Percentiles rank a stretch among this genome's conserved stretches.
Evolutionary conservation across 257 asterid genomes (phyloP).

Genomic region (Jacaranda copaia): DNA sequence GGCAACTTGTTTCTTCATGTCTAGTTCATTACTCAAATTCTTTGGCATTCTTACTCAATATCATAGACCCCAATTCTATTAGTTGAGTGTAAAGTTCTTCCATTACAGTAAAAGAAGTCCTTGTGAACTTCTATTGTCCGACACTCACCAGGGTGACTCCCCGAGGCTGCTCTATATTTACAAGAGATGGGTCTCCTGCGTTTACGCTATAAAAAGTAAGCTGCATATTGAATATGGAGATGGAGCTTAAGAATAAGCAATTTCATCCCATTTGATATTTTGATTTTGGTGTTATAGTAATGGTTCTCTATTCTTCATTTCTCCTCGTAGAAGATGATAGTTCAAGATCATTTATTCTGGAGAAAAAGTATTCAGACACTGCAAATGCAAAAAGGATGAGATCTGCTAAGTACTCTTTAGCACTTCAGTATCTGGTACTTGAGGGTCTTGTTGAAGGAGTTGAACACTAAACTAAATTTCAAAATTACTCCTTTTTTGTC

Average conservation of each 20-base stretch:
- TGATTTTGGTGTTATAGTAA: background rate
- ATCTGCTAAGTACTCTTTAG: slow-evolving; percentile 79
- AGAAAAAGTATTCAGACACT: slow-evolving; percentile 46
- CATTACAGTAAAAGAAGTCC: slow-evolving; percentile 54
- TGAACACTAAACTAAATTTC: slow-evolving; percentile 19
- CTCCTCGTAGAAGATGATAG: slow-evolving; percentile 55
- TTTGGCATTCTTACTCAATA: slow-evolving; percentile 18
- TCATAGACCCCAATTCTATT: background rate
- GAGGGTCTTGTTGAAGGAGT: slow-evolving; percentile 57
- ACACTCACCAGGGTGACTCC: slow-evolving; percentile 80
- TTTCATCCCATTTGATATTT: background rate
- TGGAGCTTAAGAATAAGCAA: background rate
- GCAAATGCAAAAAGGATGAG: slow-evolving; percentile 31
- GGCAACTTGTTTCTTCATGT: slow-evolving; percentile 31
- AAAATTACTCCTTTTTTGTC: background rate
- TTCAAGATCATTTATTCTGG: slow-evolving; percentile 65
- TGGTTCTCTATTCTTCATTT: background rate
- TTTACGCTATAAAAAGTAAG: slow-evolving; percentile 72
- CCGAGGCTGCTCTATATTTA: slow-evolving; percentile 81
- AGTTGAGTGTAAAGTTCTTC: slow-evolving; percentile 6
- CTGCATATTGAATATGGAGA: background rate
- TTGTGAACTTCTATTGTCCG: slow-evolving; percentile 75
- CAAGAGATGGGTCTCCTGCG: slow-evolving; percentile 88
- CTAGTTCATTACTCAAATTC: slow-evolving; percentile 4
- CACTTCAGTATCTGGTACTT: slow-evolving; percentile 78